Conservation (phyloP, 441 rosid species). For the Populus hybrid region DNA sequence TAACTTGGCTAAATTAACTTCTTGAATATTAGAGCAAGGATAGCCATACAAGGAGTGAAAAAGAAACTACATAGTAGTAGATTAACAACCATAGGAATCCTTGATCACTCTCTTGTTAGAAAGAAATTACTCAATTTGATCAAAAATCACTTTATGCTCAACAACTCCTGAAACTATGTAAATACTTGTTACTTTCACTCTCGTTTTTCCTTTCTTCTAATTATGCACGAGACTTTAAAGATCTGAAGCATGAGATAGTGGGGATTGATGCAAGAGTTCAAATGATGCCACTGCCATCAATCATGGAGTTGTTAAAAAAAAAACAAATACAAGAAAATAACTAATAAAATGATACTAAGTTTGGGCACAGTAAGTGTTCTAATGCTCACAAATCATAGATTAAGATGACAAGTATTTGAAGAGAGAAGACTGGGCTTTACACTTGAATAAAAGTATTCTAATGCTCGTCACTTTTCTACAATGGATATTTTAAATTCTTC, state of each 20-base stretch:
- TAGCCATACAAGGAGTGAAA: neutral
- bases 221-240: neutral
- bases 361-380: no score
- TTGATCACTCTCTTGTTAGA: neutral
- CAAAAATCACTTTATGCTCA: neutral
- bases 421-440: no score
- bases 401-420: no score
- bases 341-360: no score
- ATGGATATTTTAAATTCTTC: no score
- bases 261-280: neutral
- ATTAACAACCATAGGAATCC: neutral
- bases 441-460: no score
- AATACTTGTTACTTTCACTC: neutral
- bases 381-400: no score
- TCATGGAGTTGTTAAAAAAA: no score
- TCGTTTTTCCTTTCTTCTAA: neutral
- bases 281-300: no score
- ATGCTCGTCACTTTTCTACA: no score
- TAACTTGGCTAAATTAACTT: neutral
- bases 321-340: no score
- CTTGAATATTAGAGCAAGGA: neutral
- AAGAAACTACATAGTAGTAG: neutral
- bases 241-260: neutral
- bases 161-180: neutral
- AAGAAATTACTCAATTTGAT: neutral